Conservation (phyloP, 1,139 yeast genomes). For the Debaryomyces sp. region DNA sequence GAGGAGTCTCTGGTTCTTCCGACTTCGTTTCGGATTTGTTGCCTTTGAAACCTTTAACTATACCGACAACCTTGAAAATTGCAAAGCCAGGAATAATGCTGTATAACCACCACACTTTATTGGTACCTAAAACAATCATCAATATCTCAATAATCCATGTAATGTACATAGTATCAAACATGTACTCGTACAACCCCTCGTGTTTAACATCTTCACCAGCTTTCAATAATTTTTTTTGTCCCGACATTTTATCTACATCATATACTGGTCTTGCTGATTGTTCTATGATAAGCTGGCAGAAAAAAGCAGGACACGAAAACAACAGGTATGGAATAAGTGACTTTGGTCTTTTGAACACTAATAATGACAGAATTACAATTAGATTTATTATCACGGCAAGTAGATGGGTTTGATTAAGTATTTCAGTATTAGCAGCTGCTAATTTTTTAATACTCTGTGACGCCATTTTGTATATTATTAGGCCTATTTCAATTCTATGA, state of each 20-base stretch:
- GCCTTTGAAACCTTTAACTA: constrained; percentile 25
- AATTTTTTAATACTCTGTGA: constrained; percentile 63
- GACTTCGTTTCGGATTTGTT: constrained; percentile 15
- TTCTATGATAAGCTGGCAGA: constrained; percentile 61
- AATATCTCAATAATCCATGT: constrained; percentile 65
- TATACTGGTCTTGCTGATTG: constrained; percentile 66
- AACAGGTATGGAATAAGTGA: constrained; percentile 54
- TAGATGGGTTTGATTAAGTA: constrained; percentile 58
- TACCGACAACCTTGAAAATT: constrained; percentile 47
- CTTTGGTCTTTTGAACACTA: constrained; percentile 55
- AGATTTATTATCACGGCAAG: constrained; percentile 47
- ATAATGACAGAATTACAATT: constrained; percentile 41
- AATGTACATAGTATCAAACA: constrained; percentile 73
- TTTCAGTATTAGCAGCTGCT: constrained; percentile 58
- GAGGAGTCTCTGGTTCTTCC: constrained; percentile 14
- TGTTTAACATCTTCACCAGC: constrained; percentile 71
- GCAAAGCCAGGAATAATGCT: constrained; percentile 54
- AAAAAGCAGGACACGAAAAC: constrained; percentile 58
- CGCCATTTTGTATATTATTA: constrained; percentile 31
- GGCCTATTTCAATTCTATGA: background rate
- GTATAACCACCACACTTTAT: constrained; percentile 64
- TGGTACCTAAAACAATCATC: constrained; percentile 56
- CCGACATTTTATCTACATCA: constrained; percentile 38
- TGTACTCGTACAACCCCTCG: constrained; percentile 72
- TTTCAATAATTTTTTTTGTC: constrained; percentile 36